These are phyloP conservation scores for Sugiyamaella mastotermitis DNA, from an alignment of 805 yeast genomes.

Conservation along the genomic window DNA sequence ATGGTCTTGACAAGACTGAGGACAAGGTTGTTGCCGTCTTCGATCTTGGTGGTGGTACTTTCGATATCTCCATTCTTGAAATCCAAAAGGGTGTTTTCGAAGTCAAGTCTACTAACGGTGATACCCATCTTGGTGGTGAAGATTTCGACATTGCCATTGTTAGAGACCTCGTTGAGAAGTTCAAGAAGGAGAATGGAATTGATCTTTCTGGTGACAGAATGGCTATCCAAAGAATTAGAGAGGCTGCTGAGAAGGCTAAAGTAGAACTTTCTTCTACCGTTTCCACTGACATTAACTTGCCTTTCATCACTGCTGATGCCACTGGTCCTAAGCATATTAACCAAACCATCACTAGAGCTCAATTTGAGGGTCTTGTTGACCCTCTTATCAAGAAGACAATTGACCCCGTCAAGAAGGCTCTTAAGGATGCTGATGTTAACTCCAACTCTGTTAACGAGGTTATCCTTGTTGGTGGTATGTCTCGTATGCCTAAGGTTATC, in stretches of 20 bases:
- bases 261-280: conserved; percentile 74
- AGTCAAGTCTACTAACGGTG: conserved; percentile 97
- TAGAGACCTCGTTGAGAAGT: conserved; percentile 72
- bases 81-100: conserved; percentile 97
- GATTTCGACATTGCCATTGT: conserved; percentile 84
- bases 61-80: conserved; percentile 93
- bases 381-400: conserved; percentile 67
- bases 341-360: conserved; percentile 60
- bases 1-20: conserved; percentile 75
- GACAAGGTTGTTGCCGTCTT: conserved; percentile 88
- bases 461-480: conserved; percentile 86
- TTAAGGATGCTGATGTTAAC: conserved; percentile 69
- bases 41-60: conserved; percentile 98
- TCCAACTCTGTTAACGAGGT: conserved; percentile 70
- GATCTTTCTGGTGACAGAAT: conserved; percentile 60
- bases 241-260: conserved; percentile 87
- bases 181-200: conserved; percentile 67
- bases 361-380: conserved; percentile 61
- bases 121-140: conserved; percentile 90
- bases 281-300: conserved; percentile 69
- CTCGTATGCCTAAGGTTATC: conserved; percentile 84
- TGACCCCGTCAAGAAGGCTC: conserved; percentile 73
- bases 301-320: conserved; percentile 84
- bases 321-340: conserved; percentile 74
- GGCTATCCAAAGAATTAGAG: conserved; percentile 82